phyloP scores from a whole-genome alignment of 106 monocot species.

The Dendrobium nobile region DNA sequence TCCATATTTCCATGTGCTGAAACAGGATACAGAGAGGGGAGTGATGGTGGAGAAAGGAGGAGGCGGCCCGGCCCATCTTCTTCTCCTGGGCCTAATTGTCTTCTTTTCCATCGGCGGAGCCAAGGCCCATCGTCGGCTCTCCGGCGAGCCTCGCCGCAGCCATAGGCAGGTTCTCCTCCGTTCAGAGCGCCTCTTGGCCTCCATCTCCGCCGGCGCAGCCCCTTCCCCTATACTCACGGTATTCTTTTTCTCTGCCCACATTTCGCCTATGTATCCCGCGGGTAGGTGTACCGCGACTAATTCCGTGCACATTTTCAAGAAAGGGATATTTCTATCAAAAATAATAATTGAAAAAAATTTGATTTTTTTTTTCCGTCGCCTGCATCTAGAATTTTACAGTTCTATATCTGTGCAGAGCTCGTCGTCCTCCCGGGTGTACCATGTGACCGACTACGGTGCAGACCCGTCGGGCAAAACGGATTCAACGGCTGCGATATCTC shows the following conservation, averaged over 20 bases:
- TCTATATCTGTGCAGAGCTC: neutral
- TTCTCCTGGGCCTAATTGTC: neutral
- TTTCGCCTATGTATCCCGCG: too few relatives aligned
- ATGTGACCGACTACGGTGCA: slow-evolving; percentile 68
- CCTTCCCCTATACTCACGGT: neutral
- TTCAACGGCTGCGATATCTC: slow-evolving; percentile 44
- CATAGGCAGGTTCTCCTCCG: neutral
- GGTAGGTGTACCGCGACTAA: neutral
- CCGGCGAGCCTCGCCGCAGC: neutral
- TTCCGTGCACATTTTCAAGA: too few relatives aligned
- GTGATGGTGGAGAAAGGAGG: neutral
- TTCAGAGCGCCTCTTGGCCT: slow-evolving; percentile 3
- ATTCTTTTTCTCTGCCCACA: neutral
- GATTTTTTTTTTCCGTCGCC: too few relatives aligned
- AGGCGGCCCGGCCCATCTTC: neutral
- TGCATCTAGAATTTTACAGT: too few relatives aligned
- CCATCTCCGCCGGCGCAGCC: neutral
- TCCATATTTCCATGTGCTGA: neutral
- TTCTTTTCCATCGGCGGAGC: neutral
- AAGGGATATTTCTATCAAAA: too few relatives aligned
- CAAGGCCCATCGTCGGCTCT: neutral
- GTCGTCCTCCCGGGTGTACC: slow-evolving; percentile 37
- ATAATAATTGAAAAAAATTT: too few relatives aligned
- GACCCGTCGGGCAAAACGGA: slow-evolving; percentile 57
- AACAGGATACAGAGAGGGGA: neutral